These are phyloP conservation scores for Quaeritorhiza haematococci DNA, from an alignment of 371 early-diverging fungal genomes.

Conservation along the genomic window DNA sequence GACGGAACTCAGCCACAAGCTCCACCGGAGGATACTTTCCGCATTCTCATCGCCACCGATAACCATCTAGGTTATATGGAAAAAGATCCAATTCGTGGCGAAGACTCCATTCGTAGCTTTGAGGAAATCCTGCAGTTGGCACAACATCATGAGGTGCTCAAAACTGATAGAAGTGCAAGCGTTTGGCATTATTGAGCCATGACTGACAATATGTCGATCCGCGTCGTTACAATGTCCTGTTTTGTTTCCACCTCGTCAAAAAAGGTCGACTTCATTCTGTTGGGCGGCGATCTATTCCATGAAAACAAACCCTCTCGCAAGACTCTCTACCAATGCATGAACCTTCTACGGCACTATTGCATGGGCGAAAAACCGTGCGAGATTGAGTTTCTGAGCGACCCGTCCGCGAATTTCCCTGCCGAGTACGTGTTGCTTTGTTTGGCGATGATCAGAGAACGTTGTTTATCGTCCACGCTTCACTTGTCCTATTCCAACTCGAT, in stretches of 20 bases:
- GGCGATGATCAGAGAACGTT: neutral
- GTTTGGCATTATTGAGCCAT: neutral
- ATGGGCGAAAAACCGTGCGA: slow-evolving; percentile 71
- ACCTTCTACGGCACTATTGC: slow-evolving; percentile 75
- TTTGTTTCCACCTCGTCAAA: neutral
- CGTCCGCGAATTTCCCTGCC: slow-evolving; percentile 62
- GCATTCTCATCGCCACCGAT: slow-evolving; percentile 88
- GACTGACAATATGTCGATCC: neutral
- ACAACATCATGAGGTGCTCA: slow-evolving; percentile 42
- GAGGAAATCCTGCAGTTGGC: slow-evolving; percentile 91
- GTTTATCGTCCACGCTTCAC: too few relatives aligned
- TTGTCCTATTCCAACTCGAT: too few relatives aligned
- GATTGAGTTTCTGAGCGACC: slow-evolving; percentile 68
- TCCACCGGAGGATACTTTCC: slow-evolving; percentile 24
- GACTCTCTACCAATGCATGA: slow-evolving; percentile 70
- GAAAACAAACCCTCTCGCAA: slow-evolving; percentile 93
- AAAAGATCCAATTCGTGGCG: slow-evolving; percentile 84
- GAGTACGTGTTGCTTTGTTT: slow-evolving; percentile 9
- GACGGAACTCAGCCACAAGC: too few relatives aligned
- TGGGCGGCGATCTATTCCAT: slow-evolving; percentile 99
- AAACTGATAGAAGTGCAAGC: neutral
- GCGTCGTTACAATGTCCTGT: neutral
- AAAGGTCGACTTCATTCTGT: slow-evolving; percentile 87
- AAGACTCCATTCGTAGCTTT: slow-evolving; percentile 92
- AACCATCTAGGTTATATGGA: slow-evolving; percentile 98